phyloP scores from a whole-genome alignment of 176 grass and related monocot genomes.

The Oropetium thomaeum region DNA sequence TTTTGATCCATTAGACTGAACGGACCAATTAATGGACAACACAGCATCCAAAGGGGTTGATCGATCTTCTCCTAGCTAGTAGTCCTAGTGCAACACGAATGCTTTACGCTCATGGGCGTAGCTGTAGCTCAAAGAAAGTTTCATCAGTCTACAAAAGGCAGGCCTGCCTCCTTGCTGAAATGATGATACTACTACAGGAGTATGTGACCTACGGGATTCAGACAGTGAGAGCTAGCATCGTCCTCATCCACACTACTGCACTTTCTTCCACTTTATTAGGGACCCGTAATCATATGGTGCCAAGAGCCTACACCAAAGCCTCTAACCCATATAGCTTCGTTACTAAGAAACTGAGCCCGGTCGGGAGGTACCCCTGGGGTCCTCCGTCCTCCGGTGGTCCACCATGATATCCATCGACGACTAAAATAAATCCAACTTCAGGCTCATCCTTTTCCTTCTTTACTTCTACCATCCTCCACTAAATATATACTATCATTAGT shows the following conservation, averaged over 20 bases:
- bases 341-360: constrained; percentile 43
- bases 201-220: not conserved
- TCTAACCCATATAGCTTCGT: constrained; percentile 35
- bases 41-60: not conserved
- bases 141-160: not conserved
- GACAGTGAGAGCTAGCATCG: not conserved
- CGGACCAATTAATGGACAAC: not conserved
- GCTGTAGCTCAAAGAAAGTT: not conserved
- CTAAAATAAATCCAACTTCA: constrained; percentile 15
- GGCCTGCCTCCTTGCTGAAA: not conserved
- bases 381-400: not conserved
- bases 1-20: not conserved
- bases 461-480: not conserved
- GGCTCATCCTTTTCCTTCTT: not conserved
- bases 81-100: not conserved
- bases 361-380: no score
- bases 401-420: constrained; percentile 7
- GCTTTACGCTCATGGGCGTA: not conserved
- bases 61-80: not conserved
- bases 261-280: not conserved
- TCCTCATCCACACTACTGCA: not conserved
- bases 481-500: not conserved
- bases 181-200: not conserved
- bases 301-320: not conserved
- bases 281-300: not conserved